Conservation (phyloP, 2,329 filamentous ascomycete genomes). For the Coleophoma cylindrospora region DNA sequence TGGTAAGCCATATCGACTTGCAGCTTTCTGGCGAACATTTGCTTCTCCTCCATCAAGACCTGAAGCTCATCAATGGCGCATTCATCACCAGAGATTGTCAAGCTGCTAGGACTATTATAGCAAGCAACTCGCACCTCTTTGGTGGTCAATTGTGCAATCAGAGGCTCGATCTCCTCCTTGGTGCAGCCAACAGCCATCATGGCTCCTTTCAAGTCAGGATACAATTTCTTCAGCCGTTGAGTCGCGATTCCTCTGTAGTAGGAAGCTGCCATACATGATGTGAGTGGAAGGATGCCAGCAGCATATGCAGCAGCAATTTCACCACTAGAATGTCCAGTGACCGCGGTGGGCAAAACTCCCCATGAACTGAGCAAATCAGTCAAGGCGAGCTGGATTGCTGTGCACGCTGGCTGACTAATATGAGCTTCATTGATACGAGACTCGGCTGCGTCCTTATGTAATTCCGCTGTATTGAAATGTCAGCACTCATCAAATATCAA, state of each 20-base stretch:
- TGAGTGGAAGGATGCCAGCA: slow-evolving; percentile 13
- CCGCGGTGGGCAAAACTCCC: slow-evolving; percentile 14
- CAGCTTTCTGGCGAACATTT: slow-evolving; percentile 13
- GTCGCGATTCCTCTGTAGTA: slow-evolving; percentile 20
- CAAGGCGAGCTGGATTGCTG: slow-evolving; percentile 28
- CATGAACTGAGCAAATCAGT: slow-evolving; percentile 21
- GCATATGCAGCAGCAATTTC: slow-evolving; percentile 26
- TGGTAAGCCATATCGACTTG: slow-evolving; percentile 19
- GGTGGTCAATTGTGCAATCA: slow-evolving; percentile 18
- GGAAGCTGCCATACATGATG: slow-evolving; percentile 18
- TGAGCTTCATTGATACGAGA: slow-evolving; percentile 21
- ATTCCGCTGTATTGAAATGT: slow-evolving; percentile 10
- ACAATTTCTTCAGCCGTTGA: not conserved
- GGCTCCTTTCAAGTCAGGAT: slow-evolving; percentile 28
- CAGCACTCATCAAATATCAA: slow-evolving; percentile 1
- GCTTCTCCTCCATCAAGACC: slow-evolving; percentile 10
- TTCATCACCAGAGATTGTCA: slow-evolving; percentile 11
- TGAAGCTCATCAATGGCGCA: slow-evolving; percentile 3
- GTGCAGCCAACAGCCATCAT: slow-evolving; percentile 45
- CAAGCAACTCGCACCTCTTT: slow-evolving; percentile 4
- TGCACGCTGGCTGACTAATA: slow-evolving; percentile 26
- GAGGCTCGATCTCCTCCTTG: slow-evolving; percentile 25
- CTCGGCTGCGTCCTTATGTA: slow-evolving; percentile 16
- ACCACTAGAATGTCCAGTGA: slow-evolving; percentile 24
- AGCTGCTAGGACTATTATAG: slow-evolving; percentile 12